Percentiles rank a stretch among this genome's conserved stretches.
Evolutionary conservation across 2,329 filamentous ascomycete species (phyloP).

Genomic region (Capronia epimyces): DNA sequence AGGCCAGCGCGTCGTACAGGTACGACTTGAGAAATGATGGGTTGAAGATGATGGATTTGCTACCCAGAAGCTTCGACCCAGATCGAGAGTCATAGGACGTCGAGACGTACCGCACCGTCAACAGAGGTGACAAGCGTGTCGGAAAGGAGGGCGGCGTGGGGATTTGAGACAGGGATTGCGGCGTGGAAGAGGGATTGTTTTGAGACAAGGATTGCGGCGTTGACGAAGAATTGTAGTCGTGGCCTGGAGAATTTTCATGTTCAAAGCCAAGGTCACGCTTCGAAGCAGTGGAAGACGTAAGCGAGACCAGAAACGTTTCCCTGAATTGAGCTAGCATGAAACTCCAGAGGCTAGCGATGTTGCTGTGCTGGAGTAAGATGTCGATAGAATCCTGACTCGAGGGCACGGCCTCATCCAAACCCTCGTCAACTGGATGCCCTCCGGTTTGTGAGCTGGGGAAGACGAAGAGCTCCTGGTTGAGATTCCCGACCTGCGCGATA

Average conservation of each 20-base stretch:
- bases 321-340: conserved; percentile 59
- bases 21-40: conserved; percentile 59
- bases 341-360: conserved; percentile 54
- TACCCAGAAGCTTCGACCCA: conserved; percentile 42
- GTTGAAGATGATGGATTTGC: conserved; percentile 62
- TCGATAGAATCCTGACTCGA: conserved; percentile 41
- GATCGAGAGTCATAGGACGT: conserved; percentile 29
- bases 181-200: conserved; percentile 21
- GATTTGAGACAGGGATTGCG: conserved; percentile 33
- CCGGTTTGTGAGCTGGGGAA: conserved; percentile 31
- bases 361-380: conserved; percentile 55
- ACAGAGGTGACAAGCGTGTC: conserved; percentile 41
- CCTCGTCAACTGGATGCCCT: background rate
- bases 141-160: conserved; percentile 34
- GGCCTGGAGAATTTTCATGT: too few species aligned
- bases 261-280: conserved; percentile 24
- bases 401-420: conserved; percentile 21
- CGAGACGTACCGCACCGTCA: conserved; percentile 43
- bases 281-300: background rate
- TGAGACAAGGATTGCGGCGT: conserved; percentile 32
- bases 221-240: conserved; percentile 14
- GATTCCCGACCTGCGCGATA: conserved; percentile 63
- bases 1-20: conserved; percentile 65
- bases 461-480: conserved; percentile 64
- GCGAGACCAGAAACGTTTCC: conserved; percentile 42